A percentile compares a stretch with the other conserved stretches of the same genome.
phyloP scores from a whole-genome alignment of 1,284 basidiomycete species.

The Rhodotorula mucilaginosa region DNA sequence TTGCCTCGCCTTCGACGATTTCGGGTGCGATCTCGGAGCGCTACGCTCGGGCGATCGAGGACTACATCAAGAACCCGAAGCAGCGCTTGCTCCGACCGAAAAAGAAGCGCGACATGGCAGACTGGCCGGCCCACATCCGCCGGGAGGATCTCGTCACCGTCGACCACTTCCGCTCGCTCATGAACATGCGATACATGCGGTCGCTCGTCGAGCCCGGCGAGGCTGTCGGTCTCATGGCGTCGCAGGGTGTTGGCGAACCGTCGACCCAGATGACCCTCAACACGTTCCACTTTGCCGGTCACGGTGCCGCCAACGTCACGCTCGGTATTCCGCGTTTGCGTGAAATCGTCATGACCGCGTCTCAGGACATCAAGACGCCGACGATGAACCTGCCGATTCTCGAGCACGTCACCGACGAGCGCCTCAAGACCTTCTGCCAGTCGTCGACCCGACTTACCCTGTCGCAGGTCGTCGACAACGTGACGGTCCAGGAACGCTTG shows the following conservation, averaged over 20 bases:
- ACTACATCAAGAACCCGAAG: constrained; percentile 78
- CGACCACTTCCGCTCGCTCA: constrained; percentile 68
- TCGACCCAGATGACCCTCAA: constrained; percentile 99
- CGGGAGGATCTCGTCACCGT: constrained; percentile 58
- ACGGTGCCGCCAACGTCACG: constrained; percentile 98
- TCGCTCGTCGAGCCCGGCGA: constrained; percentile 96
- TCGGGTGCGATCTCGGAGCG: constrained; percentile 90
- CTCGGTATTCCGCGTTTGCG: constrained; percentile 97
- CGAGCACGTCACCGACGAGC: constrained; percentile 54
- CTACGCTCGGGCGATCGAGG: constrained; percentile 77
- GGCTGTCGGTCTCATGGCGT: constrained; percentile 94
- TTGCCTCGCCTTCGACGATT: constrained; percentile 74
- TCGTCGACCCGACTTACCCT: constrained; percentile 80
- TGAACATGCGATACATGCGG: constrained; percentile 87
- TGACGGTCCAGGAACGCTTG: constrained; percentile 77
- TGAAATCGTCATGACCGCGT: constrained; percentile 99
- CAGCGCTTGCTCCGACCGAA: constrained; percentile 68
- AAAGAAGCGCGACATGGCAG: constrained; percentile 49
- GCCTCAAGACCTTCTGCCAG: constrained; percentile 82
- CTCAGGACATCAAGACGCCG: constrained; percentile 92
- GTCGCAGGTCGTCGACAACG: constrained; percentile 83
- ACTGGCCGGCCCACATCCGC: constrained; percentile 49
- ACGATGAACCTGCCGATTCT: constrained; percentile 90
- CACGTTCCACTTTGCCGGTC: constrained; percentile 99
- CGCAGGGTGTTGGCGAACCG: constrained; percentile 97